These are phyloP conservation scores for Penicillium taxi DNA, from an alignment of 495 filamentous ascomycete genomes.

Conservation along the genomic window DNA sequence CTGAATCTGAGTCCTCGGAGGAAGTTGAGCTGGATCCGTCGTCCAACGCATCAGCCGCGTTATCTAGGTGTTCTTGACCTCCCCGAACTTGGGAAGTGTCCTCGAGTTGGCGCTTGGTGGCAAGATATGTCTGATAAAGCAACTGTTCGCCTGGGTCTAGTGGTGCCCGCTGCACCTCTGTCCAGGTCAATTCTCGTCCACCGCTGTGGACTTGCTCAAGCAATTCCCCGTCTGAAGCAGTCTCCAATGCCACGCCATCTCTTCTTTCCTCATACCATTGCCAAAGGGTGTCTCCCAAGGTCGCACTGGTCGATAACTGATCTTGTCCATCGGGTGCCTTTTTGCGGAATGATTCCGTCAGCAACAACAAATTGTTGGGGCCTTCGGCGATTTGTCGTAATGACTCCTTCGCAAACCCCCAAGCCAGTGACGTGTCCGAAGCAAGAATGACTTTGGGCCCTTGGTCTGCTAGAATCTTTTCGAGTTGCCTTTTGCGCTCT, in stretches of 20 bases:
- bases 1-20: slow-evolving; percentile 80
- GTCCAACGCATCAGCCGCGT: slow-evolving; percentile 69
- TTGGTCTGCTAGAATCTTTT: slow-evolving; percentile 46
- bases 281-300: slow-evolving; percentile 56
- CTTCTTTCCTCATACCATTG: slow-evolving; percentile 62
- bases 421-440: slow-evolving; percentile 81
- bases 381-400: slow-evolving; percentile 66
- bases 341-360: slow-evolving; percentile 60
- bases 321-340: slow-evolving; percentile 28
- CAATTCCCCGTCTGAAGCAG: slow-evolving; percentile 47
- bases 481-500: slow-evolving; percentile 65
- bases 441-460: slow-evolving; percentile 76
- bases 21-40: slow-evolving; percentile 75
- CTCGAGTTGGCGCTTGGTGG: slow-evolving; percentile 71
- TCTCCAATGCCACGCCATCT: slow-evolving; percentile 55
- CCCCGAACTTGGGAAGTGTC: slow-evolving; percentile 63
- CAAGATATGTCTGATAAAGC: slow-evolving; percentile 84
- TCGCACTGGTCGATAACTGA: slow-evolving; percentile 23
- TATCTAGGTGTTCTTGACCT: slow-evolving; percentile 56
- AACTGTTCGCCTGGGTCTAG: slow-evolving; percentile 66
- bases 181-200: slow-evolving; percentile 53
- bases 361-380: slow-evolving; percentile 68
- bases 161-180: slow-evolving; percentile 50
- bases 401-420: slow-evolving; percentile 90
- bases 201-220: slow-evolving; percentile 58